These are phyloP conservation scores for Exophiala bonariae DNA, from an alignment of 2,329 filamentous ascomycete genomes.

Conservation along the genomic window DNA sequence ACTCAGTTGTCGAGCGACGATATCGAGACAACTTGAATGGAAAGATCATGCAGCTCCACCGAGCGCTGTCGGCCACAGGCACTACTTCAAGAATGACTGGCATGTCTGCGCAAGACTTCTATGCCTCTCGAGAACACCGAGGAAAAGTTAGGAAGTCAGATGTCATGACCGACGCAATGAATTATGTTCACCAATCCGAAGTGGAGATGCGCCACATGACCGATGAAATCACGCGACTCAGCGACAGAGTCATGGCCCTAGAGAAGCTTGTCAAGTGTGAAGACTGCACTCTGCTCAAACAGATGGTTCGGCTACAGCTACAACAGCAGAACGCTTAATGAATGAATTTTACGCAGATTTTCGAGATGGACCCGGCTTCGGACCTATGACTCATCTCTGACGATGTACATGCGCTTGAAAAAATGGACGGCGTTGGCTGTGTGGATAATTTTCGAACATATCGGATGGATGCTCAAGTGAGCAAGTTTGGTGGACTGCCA, in stretches of 20 bases:
- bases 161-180: conserved; percentile 27
- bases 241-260: conserved; percentile 20
- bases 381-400: too few species aligned
- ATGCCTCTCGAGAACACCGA: conserved; percentile 17
- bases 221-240: conserved; percentile 24
- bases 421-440: too few species aligned
- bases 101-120: conserved; percentile 12
- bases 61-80: conserved; percentile 17
- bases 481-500: too few species aligned
- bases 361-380: too few species aligned
- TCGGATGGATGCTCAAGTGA: too few species aligned
- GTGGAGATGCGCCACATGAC: conserved; percentile 25
- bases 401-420: too few species aligned
- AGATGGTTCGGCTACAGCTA: conserved; percentile 19
- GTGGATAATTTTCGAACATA: too few species aligned
- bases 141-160: conserved; percentile 26
- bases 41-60: conserved; percentile 28
- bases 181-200: conserved; percentile 25
- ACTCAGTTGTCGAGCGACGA: conserved; percentile 26
- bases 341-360: not conserved
- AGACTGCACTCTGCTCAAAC: conserved; percentile 21
- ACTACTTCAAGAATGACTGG: conserved; percentile 9
- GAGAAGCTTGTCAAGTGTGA: conserved; percentile 23
- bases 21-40: conserved; percentile 29
- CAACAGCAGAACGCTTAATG: conserved; percentile 7